Conservation (phyloP, 2,329 filamentous ascomycete genomes). For the Cladophialophora bantiana region DNA sequence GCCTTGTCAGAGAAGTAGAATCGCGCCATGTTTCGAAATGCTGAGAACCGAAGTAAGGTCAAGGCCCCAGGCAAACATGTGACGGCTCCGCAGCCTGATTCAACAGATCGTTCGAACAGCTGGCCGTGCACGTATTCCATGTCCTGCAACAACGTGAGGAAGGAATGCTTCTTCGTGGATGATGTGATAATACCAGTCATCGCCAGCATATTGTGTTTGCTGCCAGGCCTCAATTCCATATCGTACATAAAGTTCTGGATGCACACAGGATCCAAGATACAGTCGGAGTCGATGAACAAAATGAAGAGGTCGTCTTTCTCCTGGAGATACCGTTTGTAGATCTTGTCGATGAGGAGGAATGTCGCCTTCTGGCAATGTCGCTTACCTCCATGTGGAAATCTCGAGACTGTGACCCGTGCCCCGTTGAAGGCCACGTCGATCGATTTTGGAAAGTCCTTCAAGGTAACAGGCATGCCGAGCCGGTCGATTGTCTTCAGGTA, state of each 20-base stretch:
- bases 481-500: slow-evolving; percentile 86
- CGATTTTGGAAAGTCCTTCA: slow-evolving; percentile 82
- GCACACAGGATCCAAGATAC: slow-evolving; percentile 88
- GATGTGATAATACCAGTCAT: slow-evolving; percentile 98
- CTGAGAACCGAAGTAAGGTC: slow-evolving; percentile 93
- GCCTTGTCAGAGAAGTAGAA: slow-evolving; percentile 98
- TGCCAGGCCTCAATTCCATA: slow-evolving; percentile 96
- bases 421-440: slow-evolving; percentile 87
- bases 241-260: slow-evolving; percentile 98
- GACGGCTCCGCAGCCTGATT: slow-evolving; percentile 91
- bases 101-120: slow-evolving; percentile 92
- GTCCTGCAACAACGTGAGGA: slow-evolving; percentile 92
- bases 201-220: slow-evolving; percentile 89
- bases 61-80: slow-evolving; percentile 95
- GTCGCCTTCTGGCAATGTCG: slow-evolving; percentile 92
- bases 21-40: slow-evolving; percentile 94
- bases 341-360: slow-evolving; percentile 89
- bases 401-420: slow-evolving; percentile 85
- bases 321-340: slow-evolving; percentile 86
- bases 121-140: slow-evolving; percentile 99
- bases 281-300: slow-evolving; percentile 96
- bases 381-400: slow-evolving; percentile 93
- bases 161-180: slow-evolving; percentile 83
- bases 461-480: slow-evolving; percentile 78
- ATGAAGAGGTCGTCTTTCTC: slow-evolving; percentile 92